Base-by-base conservation (phyloP, 2,329 filamentous ascomycete species). In the Fusarium avenaceum region DNA sequence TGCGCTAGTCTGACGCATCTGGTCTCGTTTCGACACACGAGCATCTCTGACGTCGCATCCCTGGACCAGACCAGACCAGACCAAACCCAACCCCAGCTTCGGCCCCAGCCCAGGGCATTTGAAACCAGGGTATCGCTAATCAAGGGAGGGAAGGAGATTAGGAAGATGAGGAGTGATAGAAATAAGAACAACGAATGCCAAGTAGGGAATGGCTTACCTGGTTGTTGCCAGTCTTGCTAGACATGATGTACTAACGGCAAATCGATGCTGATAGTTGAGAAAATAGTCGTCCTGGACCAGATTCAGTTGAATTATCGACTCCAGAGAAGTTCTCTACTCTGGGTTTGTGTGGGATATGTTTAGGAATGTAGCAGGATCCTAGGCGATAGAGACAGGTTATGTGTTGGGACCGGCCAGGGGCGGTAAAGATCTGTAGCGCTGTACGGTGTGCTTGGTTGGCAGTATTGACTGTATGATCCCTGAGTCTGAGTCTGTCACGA, bases 1-100 rank as follows among this genome's bases (percentile, higher is more conserved):
- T 70, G 75, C 71, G 70, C 74, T 76, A 75, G 74, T 62, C 67
- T 76, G 74, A 73, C 70, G 77, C 75, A 75, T 72, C 63, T 70
- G 72, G 75, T 72, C 75, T 75, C 77, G 75, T 72, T 75, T 75
- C 77, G 75, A 79, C 78, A 79, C 76, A 75, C 74, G 69, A 78
- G 73, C 75, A 57, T 64, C 74, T 77, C 74, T 78, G 75, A 78
- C 76, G 76, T 76, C 75, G 76, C 69, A 72, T 69, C 69, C 66
- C 62, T 67, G 57, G 59, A 45, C 70, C 46, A 11, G 38, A 28
- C 70, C 46, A 11, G 28, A 28, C 17, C 19, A 33, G 30, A 19
- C 49, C 28, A 35, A 20, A 22, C 22, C 20, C n/a, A 40, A 40
- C 30, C 30, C 30, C 30, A 33, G 30, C 30, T 30, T 30, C 28